Conservation (phyloP, 768 basidiomycete genomes). For the Xanthoconium stramineum region DNA sequence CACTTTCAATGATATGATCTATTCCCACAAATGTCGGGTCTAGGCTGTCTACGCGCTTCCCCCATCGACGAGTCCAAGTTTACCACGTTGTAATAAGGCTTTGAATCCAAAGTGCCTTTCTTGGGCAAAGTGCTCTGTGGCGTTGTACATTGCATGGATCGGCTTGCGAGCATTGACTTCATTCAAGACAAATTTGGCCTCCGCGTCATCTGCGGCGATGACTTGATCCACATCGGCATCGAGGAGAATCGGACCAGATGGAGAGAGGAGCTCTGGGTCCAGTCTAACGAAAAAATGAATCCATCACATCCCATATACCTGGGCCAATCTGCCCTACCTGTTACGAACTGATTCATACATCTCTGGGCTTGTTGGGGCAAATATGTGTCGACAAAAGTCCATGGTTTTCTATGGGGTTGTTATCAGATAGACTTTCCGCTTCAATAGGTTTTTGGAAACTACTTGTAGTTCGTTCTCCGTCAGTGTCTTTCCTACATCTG, state of each 20-base stretch:
- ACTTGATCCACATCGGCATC: neutral
- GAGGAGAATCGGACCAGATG: neutral
- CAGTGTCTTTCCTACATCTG: constrained; percentile 3
- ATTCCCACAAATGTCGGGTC: too few relatives aligned
- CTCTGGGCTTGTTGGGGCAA: neutral
- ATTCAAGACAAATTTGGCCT: neutral
- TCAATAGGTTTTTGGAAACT: neutral
- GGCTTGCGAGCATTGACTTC: neutral
- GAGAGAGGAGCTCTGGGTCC: neutral
- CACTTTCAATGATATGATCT: too few relatives aligned
- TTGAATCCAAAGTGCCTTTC: neutral
- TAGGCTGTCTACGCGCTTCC: too few relatives aligned
- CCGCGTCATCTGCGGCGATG: neutral
- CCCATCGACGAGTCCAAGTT: neutral
- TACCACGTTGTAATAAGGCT: neutral
- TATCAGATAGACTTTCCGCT: too few relatives aligned
- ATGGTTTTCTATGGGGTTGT: neutral
- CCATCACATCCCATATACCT: too few relatives aligned
- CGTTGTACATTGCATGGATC: neutral
- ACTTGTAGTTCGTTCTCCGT: constrained; percentile 10
- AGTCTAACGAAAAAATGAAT: neutral
- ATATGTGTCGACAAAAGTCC: neutral
- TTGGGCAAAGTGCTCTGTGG: neutral
- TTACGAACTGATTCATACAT: neutral
- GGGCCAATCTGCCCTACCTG: neutral